These are phyloP conservation scores for Taxawa tesnikishii DNA, from an alignment of 2,329 filamentous ascomycete species.

Conservation along the genomic window DNA sequence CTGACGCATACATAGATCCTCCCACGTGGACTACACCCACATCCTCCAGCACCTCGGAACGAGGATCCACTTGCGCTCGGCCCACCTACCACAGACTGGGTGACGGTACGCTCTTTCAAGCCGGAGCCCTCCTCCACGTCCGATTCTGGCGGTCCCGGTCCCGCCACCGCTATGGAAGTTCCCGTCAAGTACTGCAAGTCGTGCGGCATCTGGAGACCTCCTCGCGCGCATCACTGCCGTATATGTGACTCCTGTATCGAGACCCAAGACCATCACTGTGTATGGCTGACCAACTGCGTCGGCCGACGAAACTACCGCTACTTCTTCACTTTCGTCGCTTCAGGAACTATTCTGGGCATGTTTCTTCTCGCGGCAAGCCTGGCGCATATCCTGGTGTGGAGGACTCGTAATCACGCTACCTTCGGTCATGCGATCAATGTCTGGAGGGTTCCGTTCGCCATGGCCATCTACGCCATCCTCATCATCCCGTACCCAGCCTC, in stretches of 20 bases:
- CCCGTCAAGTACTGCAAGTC: conserved; percentile 97
- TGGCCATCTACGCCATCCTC: conserved; percentile 72
- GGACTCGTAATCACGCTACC: conserved; percentile 46
- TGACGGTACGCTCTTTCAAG: conserved; percentile 54
- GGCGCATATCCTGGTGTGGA: conserved; percentile 69
- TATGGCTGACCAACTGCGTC: conserved; percentile 98
- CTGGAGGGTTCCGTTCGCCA: conserved; percentile 61
- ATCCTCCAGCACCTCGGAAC: conserved; percentile 62
- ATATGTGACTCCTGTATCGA: conserved; percentile 96
- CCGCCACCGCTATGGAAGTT: conserved; percentile 77
- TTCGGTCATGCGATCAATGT: conserved; percentile 58
- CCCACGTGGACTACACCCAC: conserved; percentile 80
- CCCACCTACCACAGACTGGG: conserved; percentile 87
- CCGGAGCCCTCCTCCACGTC: conserved; percentile 47
- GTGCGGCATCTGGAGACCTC: conserved; percentile 94
- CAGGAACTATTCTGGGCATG: conserved; percentile 61
- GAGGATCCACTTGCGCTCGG: conserved; percentile 73
- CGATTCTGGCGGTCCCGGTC: conserved; percentile 5
- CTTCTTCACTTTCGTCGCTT: conserved; percentile 84
- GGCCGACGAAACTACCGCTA: conserved; percentile 95
- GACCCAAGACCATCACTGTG: conserved; percentile 94
- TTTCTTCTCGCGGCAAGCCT: conserved; percentile 68
- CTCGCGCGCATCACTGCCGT: conserved; percentile 89
- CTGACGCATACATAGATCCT: conserved; percentile 53
- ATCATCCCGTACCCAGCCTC: conserved; percentile 69